Base-by-base conservation (phyloP, 805 yeast genomes). In the Suhomyces vadensis region DNA sequence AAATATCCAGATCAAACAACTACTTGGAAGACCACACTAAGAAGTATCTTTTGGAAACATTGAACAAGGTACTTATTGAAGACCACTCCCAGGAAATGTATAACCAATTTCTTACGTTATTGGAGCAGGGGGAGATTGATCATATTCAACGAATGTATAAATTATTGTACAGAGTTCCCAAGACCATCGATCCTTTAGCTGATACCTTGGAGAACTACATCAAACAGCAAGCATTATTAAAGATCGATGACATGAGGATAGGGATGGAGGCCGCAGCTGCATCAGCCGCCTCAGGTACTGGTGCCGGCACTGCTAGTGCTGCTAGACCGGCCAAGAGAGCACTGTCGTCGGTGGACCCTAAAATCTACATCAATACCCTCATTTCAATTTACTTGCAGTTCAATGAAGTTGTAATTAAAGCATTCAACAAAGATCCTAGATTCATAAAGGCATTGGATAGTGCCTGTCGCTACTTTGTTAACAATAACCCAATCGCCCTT, bases 1-100 rank as follows among this genome's bases (percentile, higher is more conserved):
- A 94, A 66, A 81, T 85, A 49, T 77, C 82, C 37, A 77, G 94
- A 33, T 83, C 92, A 49, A 83, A 82, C 44, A 77, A 84, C 61
- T 85, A 86, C 57, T 77, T 94, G 64, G 96, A 92, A 64, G 90
- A 85, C 36, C 90, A 87, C 61, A 86, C 96, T 4, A 85, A 85
- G 60, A 79, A 82, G 52, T 82, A 83, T 37, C 74, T 94, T 46
- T 79, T 88, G 54, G 89, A 83, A 46, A 79, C 85, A 9, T 75
- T 92, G 57, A 88, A 92, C 63, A 69, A 74, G 16, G 87, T 83
- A 2, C 77, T 94, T 49, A 88, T 95, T 56, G 81, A 82, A 39
- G 79, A 82, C 37, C 97, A 91, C 60, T 83, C 92, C 6, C 79
- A 75, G 40, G 79, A 76, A 33, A 79, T 92, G 71, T 86, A 89